Evolutionary conservation across 139 green algal species (phyloP), one percentile per base, ranked within the genome.

Genomic region (Mesotaenium endlicherianum): DNA sequence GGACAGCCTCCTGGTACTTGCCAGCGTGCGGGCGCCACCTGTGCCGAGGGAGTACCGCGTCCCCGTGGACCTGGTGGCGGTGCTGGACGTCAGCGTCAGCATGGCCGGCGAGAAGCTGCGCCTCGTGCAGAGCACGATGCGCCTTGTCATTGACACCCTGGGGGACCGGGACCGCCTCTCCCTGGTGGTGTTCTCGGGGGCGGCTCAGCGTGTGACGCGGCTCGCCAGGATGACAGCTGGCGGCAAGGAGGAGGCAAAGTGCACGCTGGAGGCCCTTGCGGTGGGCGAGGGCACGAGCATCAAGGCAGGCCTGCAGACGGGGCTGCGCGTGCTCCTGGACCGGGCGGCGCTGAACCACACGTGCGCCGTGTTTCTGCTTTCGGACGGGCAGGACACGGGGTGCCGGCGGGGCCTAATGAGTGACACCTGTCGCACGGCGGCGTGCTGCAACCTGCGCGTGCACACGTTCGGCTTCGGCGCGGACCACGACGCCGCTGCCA

Each of bases 61-160:
- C 3, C 55, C 77, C n/a, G 40, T 84, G 3, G 77, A 84, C 43
- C 41, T 84, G 30, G 77, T 84, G 55, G n/a, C 58, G 17, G 58
- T 84, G 11, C 20, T 84, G 16, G 77, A 84, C 64, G 17, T 84
- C n/a, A 84, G 77, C 64, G 57, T 30, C 8, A 84, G 77, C 64
- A 84, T 84, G 77, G n/a, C 39, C 4, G 77, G 77, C 1, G 30
- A 26, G 1, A 84, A 84, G 43, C 38, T 84, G 1, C 30, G n/a
- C 26, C 58, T 84, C 26, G 30, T 84, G 6, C 31, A 84, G 42
- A 16, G 78, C 26, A 36, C 77, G 20, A 76, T 84, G 57, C 16
- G 17, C n/a, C 78, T 84, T 38, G n/a, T 84, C 31, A 84, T 77
- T 16, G 30, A 16, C 26, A 38, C 76, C 1, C 26, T 82, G 0